Evolutionary conservation across 2,329 filamentous ascomycete genomes (phyloP).

Genomic region (Aspergillus arachidicola): DNA sequence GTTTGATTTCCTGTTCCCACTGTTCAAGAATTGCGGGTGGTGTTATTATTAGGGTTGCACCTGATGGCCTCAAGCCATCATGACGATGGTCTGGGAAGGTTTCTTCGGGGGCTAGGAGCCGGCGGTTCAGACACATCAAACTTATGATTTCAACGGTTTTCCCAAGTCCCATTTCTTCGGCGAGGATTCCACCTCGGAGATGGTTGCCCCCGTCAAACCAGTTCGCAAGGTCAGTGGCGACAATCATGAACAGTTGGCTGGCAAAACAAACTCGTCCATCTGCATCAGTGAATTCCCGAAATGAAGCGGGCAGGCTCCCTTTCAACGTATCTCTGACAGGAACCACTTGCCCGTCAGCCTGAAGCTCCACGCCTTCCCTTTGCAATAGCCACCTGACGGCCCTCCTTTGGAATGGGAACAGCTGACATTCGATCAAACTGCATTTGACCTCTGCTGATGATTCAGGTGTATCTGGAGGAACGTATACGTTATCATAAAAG

Average conservation of each 20-base stretch:
- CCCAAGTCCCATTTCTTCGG: slow-evolving; percentile 55
- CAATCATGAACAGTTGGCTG: slow-evolving; percentile 46
- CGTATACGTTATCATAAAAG: slow-evolving; percentile 52
- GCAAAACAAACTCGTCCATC: slow-evolving; percentile 43
- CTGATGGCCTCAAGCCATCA: slow-evolving; percentile 42
- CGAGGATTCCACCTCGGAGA: slow-evolving; percentile 49
- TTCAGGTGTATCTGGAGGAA: slow-evolving; percentile 39
- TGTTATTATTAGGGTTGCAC: slow-evolving; percentile 65
- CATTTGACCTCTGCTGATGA: slow-evolving; percentile 39
- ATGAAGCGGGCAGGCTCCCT: slow-evolving; percentile 40
- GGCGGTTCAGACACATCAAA: slow-evolving; percentile 46
- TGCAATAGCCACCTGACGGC: slow-evolving; percentile 50
- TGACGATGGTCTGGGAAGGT: slow-evolving; percentile 20
- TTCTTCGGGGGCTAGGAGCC: slow-evolving; percentile 19
- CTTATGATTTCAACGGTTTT: slow-evolving; percentile 54
- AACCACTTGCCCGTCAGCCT: slow-evolving; percentile 33
- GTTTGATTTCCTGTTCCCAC: slow-evolving; percentile 62
- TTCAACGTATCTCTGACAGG: slow-evolving; percentile 13
- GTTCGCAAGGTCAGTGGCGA: slow-evolving; percentile 38
- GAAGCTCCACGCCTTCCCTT: slow-evolving; percentile 44
- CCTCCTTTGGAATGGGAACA: slow-evolving; percentile 54
- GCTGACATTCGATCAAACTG: slow-evolving; percentile 36
- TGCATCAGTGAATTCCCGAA: slow-evolving; percentile 38
- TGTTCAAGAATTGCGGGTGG: slow-evolving; percentile 64
- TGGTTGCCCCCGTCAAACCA: slow-evolving; percentile 34